Base-by-base conservation (phyloP, 768 basidiomycete genomes). In the Calocera cornea region DNA sequence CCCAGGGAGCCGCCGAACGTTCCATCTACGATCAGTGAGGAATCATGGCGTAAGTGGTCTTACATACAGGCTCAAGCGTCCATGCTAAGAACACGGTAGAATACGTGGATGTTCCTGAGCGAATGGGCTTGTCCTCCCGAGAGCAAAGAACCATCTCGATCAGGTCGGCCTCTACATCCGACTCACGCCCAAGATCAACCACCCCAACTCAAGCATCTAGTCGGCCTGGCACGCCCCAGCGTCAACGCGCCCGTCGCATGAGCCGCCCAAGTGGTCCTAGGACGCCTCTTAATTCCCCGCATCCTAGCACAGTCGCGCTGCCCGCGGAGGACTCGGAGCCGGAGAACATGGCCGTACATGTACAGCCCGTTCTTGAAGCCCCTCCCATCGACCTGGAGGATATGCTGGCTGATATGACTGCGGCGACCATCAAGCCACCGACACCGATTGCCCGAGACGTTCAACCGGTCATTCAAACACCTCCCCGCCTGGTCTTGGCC, bases 181-280 rank as follows among this genome's bases (percentile, higher is more conserved):
- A 76, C 36, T 75, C 72, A 50, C 81, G 77, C 69, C 77, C 78
- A 27, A 78, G 79, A 40, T 80, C 82, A 34, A 78, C 79, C 41
- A 80, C 79, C n/a, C 83, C 68, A 38, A 40, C 67, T 60, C 60
- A 66, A 34, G 69, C 69, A 1, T 47, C 49, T 2, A 65, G 64
- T 12, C 44, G 38, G 8, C 64, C 70, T 2, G 31, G 11, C 27
- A 60, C 54, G 31, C 54, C 54, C 3, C 54, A 60, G 54, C 54
- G 14, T 31, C 44, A 47, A 47, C 54, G 54, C 27, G 54, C 10
- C 16, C 54, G 27, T 7, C 54, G 54, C 10, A 8, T 60, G 54
- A 60, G 54, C 19, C 24, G 54, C 7, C 54, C 54, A 11, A 60
- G 54, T 31, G 54, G 54, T 29, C 54, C 54, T 19, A 60, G 54